Conservation (phyloP, 2,329 filamentous ascomycete genomes). For the Tolypocladium inflatum region DNA sequence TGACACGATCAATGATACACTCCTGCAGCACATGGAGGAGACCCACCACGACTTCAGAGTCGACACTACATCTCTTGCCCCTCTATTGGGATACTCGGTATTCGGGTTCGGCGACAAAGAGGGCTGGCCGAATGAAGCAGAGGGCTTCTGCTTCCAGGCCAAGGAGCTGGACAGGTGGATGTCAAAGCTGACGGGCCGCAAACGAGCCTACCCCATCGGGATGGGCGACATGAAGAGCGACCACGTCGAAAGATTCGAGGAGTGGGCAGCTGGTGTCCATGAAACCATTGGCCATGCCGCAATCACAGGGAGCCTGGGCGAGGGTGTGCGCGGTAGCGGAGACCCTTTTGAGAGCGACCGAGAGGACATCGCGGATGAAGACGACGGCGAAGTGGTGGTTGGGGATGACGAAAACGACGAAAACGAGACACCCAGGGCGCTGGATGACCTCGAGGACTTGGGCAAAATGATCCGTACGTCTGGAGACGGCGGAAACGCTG, state of each 20-base stretch:
- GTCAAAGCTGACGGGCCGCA: constrained; percentile 82
- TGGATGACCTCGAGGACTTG: constrained; percentile 82
- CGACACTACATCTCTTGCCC: constrained; percentile 72
- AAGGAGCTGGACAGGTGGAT: constrained; percentile 91
- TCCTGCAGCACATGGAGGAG: constrained; percentile 79
- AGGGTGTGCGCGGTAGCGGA: constrained; percentile 68
- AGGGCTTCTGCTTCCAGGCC: constrained; percentile 90
- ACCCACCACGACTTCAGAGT: constrained; percentile 97
- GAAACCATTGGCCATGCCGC: constrained; percentile 60
- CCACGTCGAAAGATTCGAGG: constrained; percentile 53
- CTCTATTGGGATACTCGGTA: constrained; percentile 76
- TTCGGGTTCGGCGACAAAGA: constrained; percentile 90
- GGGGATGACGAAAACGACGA: constrained; percentile 31
- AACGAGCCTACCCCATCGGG: constrained; percentile 80
- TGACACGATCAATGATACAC: constrained; percentile 80
- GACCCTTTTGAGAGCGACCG: constrained; percentile 78
- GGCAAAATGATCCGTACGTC: constrained; percentile 52
- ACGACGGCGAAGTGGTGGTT: constrained; percentile 40
- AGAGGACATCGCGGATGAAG: constrained; percentile 54
- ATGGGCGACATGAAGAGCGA: constrained; percentile 80
- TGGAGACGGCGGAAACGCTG: constrained; percentile 19
- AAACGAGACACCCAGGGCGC: constrained; percentile 26
- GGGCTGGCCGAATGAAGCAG: constrained; percentile 82
- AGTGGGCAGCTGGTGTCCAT: constrained; percentile 70
- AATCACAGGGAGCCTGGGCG: constrained; percentile 47